A percentile compares a stretch with the other conserved stretches of the same genome.
These are phyloP conservation scores for Plasmodium yoelii DNA, from an alignment of 169 alveolate genomes.

Conservation along the genomic window DNA sequence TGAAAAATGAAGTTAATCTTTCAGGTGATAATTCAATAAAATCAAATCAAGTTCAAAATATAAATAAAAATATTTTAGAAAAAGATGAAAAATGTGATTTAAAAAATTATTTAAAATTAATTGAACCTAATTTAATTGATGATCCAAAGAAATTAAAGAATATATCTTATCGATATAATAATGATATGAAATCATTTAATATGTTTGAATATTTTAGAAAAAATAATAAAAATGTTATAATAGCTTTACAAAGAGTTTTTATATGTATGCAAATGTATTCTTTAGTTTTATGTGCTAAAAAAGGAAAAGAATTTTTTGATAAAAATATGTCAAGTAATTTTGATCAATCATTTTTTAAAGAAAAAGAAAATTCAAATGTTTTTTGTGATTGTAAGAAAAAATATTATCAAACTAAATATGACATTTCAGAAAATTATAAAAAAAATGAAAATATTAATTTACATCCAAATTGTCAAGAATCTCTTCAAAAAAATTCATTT, in stretches of 20 bases:
- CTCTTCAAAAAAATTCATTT: no score
- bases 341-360: constrained; percentile 24
- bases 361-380: constrained; percentile 29
- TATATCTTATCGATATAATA: constrained; percentile 32
- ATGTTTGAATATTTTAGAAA: constrained; percentile 73
- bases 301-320: constrained; percentile 42
- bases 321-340: constrained; percentile 18
- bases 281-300: constrained; percentile 51
- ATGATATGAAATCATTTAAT: constrained; percentile 51
- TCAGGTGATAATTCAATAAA: background rate
- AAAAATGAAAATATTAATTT: background rate
- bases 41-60: background rate
- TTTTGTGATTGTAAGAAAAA: background rate
- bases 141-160: constrained; percentile 56
- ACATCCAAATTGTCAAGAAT: no score
- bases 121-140: constrained; percentile 19
- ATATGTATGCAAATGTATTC: constrained; percentile 72
- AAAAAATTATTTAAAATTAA: constrained; percentile 19
- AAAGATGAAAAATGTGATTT: constrained; percentile 12
- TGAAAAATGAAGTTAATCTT: background rate
- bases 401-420: background rate
- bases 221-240: constrained; percentile 67
- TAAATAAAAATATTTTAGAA: background rate
- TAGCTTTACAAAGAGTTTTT: constrained; percentile 66
- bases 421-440: background rate